Conservation (phyloP, 495 filamentous ascomycete species). For the Chaetomium fimeti region DNA sequence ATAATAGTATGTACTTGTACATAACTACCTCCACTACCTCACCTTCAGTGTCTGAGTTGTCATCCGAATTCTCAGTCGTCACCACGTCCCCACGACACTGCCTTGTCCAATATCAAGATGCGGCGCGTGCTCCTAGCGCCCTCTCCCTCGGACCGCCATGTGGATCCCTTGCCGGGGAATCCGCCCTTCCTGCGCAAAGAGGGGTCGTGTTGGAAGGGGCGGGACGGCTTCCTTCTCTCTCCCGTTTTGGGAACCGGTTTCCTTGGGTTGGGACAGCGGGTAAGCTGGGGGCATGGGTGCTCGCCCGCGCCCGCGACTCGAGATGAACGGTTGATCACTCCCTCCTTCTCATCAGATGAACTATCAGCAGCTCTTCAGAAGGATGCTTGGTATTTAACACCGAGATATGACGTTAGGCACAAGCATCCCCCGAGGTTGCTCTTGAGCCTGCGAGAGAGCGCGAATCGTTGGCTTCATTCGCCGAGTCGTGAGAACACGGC, state of each 20-base stretch:
- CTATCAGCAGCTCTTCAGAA: not conserved
- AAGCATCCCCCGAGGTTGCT: not conserved
- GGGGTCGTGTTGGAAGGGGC: slow-evolving; percentile 9
- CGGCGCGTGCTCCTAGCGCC: slow-evolving; percentile 3
- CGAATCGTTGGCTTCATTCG: not conserved
- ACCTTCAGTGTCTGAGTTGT: no score
- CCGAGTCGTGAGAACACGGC: not conserved
- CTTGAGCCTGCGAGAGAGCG: not conserved
- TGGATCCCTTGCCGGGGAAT: not conserved
- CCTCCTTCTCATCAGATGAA: not conserved
- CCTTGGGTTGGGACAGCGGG: not conserved
- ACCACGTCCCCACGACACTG: no score
- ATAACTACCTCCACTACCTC: no score
- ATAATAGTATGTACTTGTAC: no score
- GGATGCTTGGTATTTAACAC: not conserved
- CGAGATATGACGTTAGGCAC: not conserved
- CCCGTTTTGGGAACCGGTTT: not conserved
- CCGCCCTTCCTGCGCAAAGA: not conserved
- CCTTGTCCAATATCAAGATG: slow-evolving; percentile 1
- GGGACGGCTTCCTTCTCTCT: slow-evolving; percentile 10
- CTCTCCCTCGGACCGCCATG: slow-evolving; percentile 9
- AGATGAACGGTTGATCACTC: not conserved
- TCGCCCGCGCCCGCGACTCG: not conserved
- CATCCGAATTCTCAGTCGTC: no score
- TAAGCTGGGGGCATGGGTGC: not conserved